Evolutionary conservation across 306 rosid species (phyloP), one percentile per base, ranked within the genome.

Genomic region (Aeschynomene evenia): DNA sequence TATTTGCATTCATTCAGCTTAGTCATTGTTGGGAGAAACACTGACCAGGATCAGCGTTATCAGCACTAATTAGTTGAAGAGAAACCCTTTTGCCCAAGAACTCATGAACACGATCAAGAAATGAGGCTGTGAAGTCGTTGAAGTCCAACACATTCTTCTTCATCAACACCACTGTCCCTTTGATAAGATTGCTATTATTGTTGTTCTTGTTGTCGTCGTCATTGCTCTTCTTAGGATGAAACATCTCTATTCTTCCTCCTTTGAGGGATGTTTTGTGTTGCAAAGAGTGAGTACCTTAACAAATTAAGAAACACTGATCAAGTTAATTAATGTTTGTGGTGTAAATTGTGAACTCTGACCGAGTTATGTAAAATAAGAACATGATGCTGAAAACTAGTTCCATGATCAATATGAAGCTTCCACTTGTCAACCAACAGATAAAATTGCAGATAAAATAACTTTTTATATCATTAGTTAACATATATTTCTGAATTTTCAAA

Each of bases 101-200:
- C 83, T 92, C 98, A 8, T 79, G 84, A 57, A 89, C 10, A 49
- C 84, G 73, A 79, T 92, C 98, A 0, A 68, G 24, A 45, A 87
- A 0, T 4, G 89, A 78, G 0, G 92, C 90, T 39, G 63, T 72
- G 9, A 92, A 72, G 59, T 87, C 90, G 29, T 87, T 84, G 76
- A 85, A 61, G 59, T 92, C 98, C 77, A 92, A 21, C 48, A 84
- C 88, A 52, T 89, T 89, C 56, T 87, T 92, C 85, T 83, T 89
- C 92, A 87, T 89, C 78, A 92, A 26, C 4, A 89, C 76, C 77
- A 85, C 92, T 18, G 29, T 76, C 14, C 95, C 98, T 77, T 20
- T 80, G 4, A 89, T 73, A 39, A 58, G 11, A 10, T 37, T 14
- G 16, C 37, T 14, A 24, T 24, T 16, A 10, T 63, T 9, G 9